Evolutionary conservation across 768 basidiomycete genomes (phyloP).

Genomic region (Ramaria sp.): DNA sequence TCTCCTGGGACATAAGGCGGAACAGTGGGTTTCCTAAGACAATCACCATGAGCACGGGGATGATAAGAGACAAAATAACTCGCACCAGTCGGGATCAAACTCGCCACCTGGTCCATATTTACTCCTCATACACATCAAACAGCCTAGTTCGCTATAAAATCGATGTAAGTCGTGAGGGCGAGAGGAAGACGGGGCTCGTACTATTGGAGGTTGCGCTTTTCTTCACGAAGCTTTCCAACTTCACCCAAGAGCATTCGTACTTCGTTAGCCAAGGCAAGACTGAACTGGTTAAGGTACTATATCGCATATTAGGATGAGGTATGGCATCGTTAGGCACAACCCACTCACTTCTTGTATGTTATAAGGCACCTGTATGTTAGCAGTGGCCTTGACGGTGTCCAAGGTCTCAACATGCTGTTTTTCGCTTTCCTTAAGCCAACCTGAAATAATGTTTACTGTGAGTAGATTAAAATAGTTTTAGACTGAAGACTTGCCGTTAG

Average conservation of each 20-base stretch:
- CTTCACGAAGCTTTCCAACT: slow-evolving; percentile 74
- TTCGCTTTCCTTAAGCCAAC: slow-evolving; percentile 55
- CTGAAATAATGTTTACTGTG: slow-evolving; percentile 25
- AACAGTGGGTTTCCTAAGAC: slow-evolving; percentile 30
- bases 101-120: slow-evolving; percentile 81
- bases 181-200: slow-evolving; percentile 28
- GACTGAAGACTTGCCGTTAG: slow-evolving; percentile 11
- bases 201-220: slow-evolving; percentile 70
- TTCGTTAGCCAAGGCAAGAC: slow-evolving; percentile 71
- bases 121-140: slow-evolving; percentile 54
- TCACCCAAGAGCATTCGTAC: slow-evolving; percentile 76
- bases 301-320: neutral
- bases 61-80: neutral
- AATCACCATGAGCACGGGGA: neutral
- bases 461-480: neutral
- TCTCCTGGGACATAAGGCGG: slow-evolving; percentile 18
- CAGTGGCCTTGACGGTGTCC: slow-evolving; percentile 56
- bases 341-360: slow-evolving; percentile 63
- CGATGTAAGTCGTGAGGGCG: neutral
- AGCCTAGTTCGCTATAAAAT: slow-evolving; percentile 56
- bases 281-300: slow-evolving; percentile 74
- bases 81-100: slow-evolving; percentile 70
- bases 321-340: neutral
- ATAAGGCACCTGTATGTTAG: slow-evolving; percentile 68
- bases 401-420: slow-evolving; percentile 61